Evolutionary conservation across 139 green algal species (phyloP), one percentile per base, ranked within the genome.

Genomic region (Closterium sp.): DNA sequence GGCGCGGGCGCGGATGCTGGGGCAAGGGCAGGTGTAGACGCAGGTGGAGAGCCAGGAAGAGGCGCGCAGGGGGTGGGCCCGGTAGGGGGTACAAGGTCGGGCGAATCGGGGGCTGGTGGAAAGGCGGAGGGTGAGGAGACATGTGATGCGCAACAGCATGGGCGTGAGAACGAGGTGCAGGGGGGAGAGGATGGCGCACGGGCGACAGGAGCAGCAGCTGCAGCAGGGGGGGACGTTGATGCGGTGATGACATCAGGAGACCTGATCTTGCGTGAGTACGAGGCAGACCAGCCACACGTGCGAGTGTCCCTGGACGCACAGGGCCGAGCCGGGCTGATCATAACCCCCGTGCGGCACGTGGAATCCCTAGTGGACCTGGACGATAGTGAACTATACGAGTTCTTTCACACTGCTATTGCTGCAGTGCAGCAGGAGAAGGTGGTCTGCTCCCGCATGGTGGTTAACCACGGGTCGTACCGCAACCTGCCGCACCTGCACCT

Each of bases 401-500:
- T 90, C 21, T 90, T 81, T 28, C 32, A 84, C 33, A 90, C 87
- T 2, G 87, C 87, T 5, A 12, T 10, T 7, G 21, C 33, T 28
- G 55, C 64, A 35, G 34, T 90, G 35, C 33, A n/a, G 32, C 10
- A 9, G 8, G 87, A 90, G 81, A 90, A 90, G 81, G 19, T 90
- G 9, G 21, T 83, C 9, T 90, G 35, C 33, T 34, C 69, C n/a
- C 55, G 69, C 32, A 90, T 90, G 87, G 87, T 90, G 69, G 32
- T 90, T 16, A 90, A 90, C 35, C 87, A 90, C 81, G 87, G 87
- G 19, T 35, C 69, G 69, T 90, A 90, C 16, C 69, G 87, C 55
- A 90, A 90, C 33, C 33, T 90, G 33, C 87, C 87, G 23, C 87
- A 90, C 19, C 87, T 90, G 33, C 87, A 90, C 81, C 33, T 90